Base-by-base conservation (phyloP, 345 rosid species). In the Microcos paniculata region DNA sequence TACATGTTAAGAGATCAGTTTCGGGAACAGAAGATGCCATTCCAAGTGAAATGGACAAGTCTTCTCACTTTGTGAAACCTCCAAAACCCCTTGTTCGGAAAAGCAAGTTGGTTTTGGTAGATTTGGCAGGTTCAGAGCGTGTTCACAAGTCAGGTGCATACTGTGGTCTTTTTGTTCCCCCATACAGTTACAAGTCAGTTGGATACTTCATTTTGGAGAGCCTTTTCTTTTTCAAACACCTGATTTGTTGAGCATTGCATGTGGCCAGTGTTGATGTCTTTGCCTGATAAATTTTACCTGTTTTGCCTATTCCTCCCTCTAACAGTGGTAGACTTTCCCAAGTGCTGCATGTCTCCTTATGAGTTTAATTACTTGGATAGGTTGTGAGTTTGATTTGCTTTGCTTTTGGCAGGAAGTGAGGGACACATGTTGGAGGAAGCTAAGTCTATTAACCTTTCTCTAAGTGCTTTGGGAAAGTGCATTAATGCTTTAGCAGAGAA, bases 111-210 rank as follows among this genome's bases (percentile, higher is more conserved):
- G 96, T 92, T 75, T 81, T 96, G 63, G 98, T 96, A 56, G 99
- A 96, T 85, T 88, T 96, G 80, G 99, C 99, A 63, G 99, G 99
- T 78, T 96, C 99, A 78, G 99, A 96, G 84, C 98, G 99, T 62
- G 87, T 96, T 82, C 91, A 92, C 75, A 96, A 96, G 79, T 96
- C 99, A 83, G 99, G 99, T 96, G 65, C 73, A 71, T 80, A 28
- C 45, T 71, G 21, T 61, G 33, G 23, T 53, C 23, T 80, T 31
- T 68, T 42, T 8, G 2, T 42, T n/a, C n/a, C 6, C 2, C 16
- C 19, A 12, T 65, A 59, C 46, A 11, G 45, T 51, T 38, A 15
- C 59, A 31, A 19, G 43, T 19, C 1, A 7, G 6, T 31, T 51
- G 30, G 59, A 31, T 31, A n/a, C 59, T 70, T 58, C 28, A 31